Percentiles rank a stretch among this genome's conserved stretches.
phyloP scores from a whole-genome alignment of 2,329 filamentous ascomycete species.

The Cercospora sp. region DNA sequence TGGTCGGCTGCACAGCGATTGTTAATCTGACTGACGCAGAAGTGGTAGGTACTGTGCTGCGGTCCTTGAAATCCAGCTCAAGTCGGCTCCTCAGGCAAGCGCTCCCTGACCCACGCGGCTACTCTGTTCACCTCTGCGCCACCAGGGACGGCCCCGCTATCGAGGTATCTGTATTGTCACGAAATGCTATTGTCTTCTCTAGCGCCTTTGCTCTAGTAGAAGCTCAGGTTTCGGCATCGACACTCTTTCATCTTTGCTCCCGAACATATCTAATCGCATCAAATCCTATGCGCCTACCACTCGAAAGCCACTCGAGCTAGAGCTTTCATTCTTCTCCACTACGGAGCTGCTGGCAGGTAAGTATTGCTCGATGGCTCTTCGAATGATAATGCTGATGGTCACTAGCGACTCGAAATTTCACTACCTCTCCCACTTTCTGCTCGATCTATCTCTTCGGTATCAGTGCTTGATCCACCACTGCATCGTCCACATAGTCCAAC shows the following conservation, averaged over 20 bases:
- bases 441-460: not conserved
- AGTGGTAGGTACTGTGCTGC: not conserved
- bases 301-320: not conserved
- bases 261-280: not conserved
- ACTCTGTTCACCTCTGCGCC: not conserved
- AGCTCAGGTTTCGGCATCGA: not conserved
- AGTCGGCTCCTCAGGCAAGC: not conserved
- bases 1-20: not conserved
- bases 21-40: not conserved
- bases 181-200: not conserved
- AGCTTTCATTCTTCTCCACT: not conserved
- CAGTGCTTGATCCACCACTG: not conserved
- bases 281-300: not conserved
- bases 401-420: not conserved
- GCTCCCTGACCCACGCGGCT: not conserved
- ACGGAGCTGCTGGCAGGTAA: not conserved
- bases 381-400: not conserved
- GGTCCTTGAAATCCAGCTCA: not conserved
- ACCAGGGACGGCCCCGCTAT: not conserved
- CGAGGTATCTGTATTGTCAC: not conserved
- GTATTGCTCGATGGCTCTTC: not conserved
- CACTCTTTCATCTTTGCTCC: not conserved
- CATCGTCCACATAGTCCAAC: not conserved
- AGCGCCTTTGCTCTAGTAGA: not conserved
- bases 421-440: not conserved